phyloP scores from a whole-genome alignment of 2,329 filamentous ascomycete species.

The Colletotrichum graminicola region DNA sequence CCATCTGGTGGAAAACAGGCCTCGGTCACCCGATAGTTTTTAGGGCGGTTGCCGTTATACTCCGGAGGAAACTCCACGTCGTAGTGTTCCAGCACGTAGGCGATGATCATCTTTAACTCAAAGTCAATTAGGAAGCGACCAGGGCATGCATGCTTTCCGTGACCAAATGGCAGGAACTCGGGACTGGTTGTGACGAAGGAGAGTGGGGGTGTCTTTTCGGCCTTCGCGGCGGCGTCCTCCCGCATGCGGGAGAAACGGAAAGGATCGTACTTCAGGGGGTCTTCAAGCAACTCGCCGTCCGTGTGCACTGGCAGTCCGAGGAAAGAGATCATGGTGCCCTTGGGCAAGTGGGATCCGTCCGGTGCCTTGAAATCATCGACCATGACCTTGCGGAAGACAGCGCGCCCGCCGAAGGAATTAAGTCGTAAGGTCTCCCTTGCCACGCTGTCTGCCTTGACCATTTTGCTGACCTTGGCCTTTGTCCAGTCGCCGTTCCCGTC shows the following conservation, averaged over 20 bases:
- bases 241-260: slow-evolving; percentile 56
- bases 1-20: slow-evolving; percentile 22
- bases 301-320: slow-evolving; percentile 49
- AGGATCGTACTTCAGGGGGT: slow-evolving; percentile 55
- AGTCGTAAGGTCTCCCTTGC: slow-evolving; percentile 58
- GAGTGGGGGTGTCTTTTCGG: slow-evolving; percentile 41
- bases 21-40: slow-evolving; percentile 40
- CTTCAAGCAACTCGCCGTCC: slow-evolving; percentile 49
- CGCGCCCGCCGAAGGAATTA: slow-evolving; percentile 48
- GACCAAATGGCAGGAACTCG: slow-evolving; percentile 52
- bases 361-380: slow-evolving; percentile 48
- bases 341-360: slow-evolving; percentile 50
- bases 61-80: slow-evolving; percentile 39
- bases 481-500: slow-evolving; percentile 52
- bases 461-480: slow-evolving; percentile 52
- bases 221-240: slow-evolving; percentile 46
- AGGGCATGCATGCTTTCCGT: slow-evolving; percentile 52
- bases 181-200: slow-evolving; percentile 50
- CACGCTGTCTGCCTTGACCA: slow-evolving; percentile 57
- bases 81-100: slow-evolving; percentile 38
- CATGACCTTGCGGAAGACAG: slow-evolving; percentile 48
- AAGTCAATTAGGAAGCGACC: slow-evolving; percentile 50
- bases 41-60: slow-evolving; percentile 38
- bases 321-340: slow-evolving; percentile 51
- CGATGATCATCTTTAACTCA: slow-evolving; percentile 50